Percentiles rank a stretch among this genome's conserved stretches.
Evolutionary conservation across 1,139 yeast species (phyloP).

Genomic region (Nakaseomyces nivariensis): DNA sequence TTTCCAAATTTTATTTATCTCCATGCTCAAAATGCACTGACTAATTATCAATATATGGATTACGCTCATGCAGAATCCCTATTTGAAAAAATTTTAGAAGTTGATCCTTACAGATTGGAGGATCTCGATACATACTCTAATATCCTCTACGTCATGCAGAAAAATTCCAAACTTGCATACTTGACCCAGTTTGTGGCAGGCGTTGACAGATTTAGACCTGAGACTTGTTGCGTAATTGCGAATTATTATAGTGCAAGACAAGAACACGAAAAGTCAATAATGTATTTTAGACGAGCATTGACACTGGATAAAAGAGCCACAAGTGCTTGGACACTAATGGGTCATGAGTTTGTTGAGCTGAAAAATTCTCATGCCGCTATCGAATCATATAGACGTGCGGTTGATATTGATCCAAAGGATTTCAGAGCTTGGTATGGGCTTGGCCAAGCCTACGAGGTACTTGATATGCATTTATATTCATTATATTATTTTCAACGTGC

Average conservation of each 20-base stretch:
- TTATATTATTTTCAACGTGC: conserved; percentile 89
- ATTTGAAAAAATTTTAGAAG: conserved; percentile 62
- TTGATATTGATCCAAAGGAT: conserved; percentile 75
- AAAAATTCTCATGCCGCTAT: conserved; percentile 97
- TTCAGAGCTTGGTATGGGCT: conserved; percentile 98
- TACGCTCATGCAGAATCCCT: conserved; percentile 69
- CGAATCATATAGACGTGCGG: conserved; percentile 89
- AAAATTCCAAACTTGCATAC: conserved; percentile 70
- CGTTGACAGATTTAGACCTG: conserved; percentile 83
- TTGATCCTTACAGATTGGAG: conserved; percentile 84
- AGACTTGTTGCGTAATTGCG: conserved; percentile 89
- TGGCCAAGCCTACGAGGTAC: conserved; percentile 95
- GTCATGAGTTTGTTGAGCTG: conserved; percentile 94
- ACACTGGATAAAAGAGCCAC: conserved; percentile 71
- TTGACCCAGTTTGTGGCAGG: conserved; percentile 78
- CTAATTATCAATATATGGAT: conserved; percentile 72
- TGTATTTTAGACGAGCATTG: conserved; percentile 85
- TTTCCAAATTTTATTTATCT: conserved; percentile 71
- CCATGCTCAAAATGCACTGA: conserved; percentile 69
- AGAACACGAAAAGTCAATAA: conserved; percentile 90
- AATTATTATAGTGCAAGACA: conserved; percentile 86
- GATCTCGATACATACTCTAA: conserved; percentile 89
- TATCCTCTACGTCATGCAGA: conserved; percentile 89
- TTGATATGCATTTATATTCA: conserved; percentile 91
- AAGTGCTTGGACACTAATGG: conserved; percentile 97